phyloP scores from a whole-genome alignment of 352 stramenopile genomes.

The Synura sp. region DNA sequence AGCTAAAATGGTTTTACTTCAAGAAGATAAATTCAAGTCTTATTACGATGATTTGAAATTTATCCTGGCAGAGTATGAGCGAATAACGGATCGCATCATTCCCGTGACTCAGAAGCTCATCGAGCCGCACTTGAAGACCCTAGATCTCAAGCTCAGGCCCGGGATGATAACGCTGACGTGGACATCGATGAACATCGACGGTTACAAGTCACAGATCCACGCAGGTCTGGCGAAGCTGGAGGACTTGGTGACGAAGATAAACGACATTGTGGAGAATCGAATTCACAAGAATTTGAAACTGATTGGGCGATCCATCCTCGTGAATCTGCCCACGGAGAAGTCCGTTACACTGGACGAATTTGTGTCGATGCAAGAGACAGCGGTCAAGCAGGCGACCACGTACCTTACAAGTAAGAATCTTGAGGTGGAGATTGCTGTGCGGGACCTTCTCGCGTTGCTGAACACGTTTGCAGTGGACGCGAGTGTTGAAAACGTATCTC shows the following conservation, averaged over 20 bases:
- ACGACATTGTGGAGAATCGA: constrained; percentile 98
- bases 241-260: constrained; percentile 95
- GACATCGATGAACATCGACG: constrained; percentile 99
- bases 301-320: constrained; percentile 91
- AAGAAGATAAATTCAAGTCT: constrained; percentile 98
- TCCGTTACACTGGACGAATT: constrained; percentile 96
- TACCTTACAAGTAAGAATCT: constrained; percentile 94
- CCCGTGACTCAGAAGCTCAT: constrained; percentile 86
- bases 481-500: constrained; percentile 81
- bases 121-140: constrained; percentile 93
- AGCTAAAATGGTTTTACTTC: constrained; percentile 93
- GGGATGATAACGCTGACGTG: constrained; percentile 98
- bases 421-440: constrained; percentile 94
- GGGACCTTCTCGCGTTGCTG: constrained; percentile 75
- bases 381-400: constrained; percentile 77
- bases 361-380: constrained; percentile 88
- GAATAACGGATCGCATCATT: constrained; percentile 94
- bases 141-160: constrained; percentile 96
- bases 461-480: constrained; percentile 58
- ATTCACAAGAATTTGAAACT: constrained; percentile 98
- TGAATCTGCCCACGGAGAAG: constrained; percentile 91
- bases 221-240: constrained; percentile 86
- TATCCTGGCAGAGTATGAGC: constrained; percentile 92
- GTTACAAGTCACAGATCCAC: constrained; percentile 82
- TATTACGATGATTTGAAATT: constrained; percentile 97